Base-by-base conservation (phyloP, 345 rosid genomes). In the Pistacia atlantica region DNA sequence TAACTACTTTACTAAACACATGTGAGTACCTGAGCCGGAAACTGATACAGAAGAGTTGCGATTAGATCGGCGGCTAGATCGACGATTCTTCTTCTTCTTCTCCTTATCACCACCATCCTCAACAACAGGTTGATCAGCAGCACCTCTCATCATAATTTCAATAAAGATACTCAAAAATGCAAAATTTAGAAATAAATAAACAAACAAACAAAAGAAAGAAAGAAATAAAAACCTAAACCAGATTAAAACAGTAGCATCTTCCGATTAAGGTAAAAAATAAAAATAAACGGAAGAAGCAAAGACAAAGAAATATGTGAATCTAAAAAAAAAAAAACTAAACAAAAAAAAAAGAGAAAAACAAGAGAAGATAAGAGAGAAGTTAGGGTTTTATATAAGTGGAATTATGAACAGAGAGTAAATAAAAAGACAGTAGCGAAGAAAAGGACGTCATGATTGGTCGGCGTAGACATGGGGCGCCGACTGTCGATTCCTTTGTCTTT, bases 61-160 rank as follows among this genome's bases (percentile, higher is more conserved):
- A 79, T 87, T 93, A 20, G 94, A 86, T 79, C 94, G 92, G 51
- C 97, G 93, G 85, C 56, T 81, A 35, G 89, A 75, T 80, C 93
- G 89, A 54, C 94, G 89, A 55, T 78, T 88, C 76, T 78, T 91
- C 88, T 83, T 93, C 87, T 86, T 91, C 85, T 81, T 81, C 73
- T 93, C 91, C 83, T 85, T 89, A 38, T 91, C 94, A 17, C 83
- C 83, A 81, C 84, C 93, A 57, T 87, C 95, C 61, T 86, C 92
- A 59, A 73, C 80, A 69, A 78, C 84, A 76, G 86, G 42, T 60
- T 82, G 84, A 74, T 91, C 93, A 8, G 49, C 64, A 11, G 66
- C 78, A 9, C 61, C 78, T 42, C 61, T 78, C 88, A 67, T 90
- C 70, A 58, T 78, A 48, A 62, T 22, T 71, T 1, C 5, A 54